A percentile compares a stretch with the other conserved stretches of the same genome.
Conservation (phyloP, 2,329 filamentous ascomycete genomes). For the Paraphaeosphaeria minitans region DNA sequence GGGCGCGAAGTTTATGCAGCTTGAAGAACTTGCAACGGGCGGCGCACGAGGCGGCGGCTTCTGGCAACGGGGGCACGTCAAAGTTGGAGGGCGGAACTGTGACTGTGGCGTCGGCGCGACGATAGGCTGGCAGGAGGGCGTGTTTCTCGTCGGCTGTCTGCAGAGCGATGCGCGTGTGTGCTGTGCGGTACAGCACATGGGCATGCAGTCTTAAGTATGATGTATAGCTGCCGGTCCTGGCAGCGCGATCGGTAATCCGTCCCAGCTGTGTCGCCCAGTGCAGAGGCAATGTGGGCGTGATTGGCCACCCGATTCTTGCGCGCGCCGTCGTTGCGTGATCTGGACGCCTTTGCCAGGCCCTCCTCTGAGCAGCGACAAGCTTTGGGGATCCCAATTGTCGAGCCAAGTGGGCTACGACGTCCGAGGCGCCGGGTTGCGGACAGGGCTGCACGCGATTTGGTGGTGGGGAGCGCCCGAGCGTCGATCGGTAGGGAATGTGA, state of each 20-base stretch:
- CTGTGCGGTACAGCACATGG: not conserved
- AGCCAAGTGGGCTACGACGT: conserved; percentile 4
- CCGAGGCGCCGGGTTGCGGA: conserved; percentile 21
- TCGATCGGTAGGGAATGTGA: too few species aligned
- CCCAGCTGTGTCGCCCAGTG: not conserved
- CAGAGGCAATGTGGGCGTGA: not conserved
- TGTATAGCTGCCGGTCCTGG: not conserved
- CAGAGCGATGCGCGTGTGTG: not conserved
- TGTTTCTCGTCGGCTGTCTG: not conserved
- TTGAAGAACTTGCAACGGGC: conserved; percentile 32
- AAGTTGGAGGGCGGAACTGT: conserved; percentile 26
- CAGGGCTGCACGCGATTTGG: conserved; percentile 19
- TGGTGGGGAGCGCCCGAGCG: conserved; percentile 23
- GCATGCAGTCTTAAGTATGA: not conserved
- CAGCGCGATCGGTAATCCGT: not conserved
- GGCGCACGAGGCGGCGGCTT: conserved; percentile 17
- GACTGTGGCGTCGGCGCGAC: conserved; percentile 10
- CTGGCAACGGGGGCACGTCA: conserved; percentile 23
- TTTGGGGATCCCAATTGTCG: not conserved
- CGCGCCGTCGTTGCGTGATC: not conserved
- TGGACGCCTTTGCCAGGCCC: not conserved
- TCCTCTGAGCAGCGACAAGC: conserved; percentile 1
- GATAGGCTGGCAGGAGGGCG: conserved; percentile 5
- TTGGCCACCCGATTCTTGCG: not conserved
- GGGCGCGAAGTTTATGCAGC: conserved; percentile 48